Conservation (phyloP, 2,329 filamentous ascomycete species). For the Celoporthe dispersa region DNA sequence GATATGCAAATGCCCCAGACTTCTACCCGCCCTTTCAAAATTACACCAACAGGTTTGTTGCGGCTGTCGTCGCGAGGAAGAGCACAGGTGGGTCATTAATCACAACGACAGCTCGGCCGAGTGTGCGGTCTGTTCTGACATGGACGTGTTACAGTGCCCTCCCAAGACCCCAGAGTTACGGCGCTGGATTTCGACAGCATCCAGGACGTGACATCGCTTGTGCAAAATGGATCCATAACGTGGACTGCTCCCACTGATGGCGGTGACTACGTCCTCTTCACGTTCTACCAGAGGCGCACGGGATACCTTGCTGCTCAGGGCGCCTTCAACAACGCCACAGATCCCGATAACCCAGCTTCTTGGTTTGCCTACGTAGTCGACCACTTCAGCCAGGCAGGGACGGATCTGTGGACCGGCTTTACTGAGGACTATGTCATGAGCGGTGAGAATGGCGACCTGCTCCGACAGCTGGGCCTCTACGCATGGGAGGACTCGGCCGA, state of each 20-base stretch:
- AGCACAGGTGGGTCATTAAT: constrained; percentile 5
- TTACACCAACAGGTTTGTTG: constrained; percentile 20
- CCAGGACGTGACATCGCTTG: constrained; percentile 15
- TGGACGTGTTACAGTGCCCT: not conserved
- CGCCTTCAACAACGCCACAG: constrained; percentile 20
- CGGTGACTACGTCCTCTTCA: constrained; percentile 11
- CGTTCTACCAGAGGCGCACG: constrained; percentile 18
- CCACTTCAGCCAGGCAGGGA: constrained; percentile 21
- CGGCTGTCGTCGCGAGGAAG: constrained; percentile 14
- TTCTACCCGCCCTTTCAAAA: constrained; percentile 17
- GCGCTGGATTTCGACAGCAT: constrained; percentile 14
- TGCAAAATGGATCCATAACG: constrained; percentile 10
- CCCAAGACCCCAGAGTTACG: constrained; percentile 12
- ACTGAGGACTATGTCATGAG: constrained; percentile 23
- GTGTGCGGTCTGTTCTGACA: not conserved
- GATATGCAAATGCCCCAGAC: constrained; percentile 17
- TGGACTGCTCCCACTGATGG: constrained; percentile 17
- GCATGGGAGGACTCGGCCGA: constrained; percentile 24
- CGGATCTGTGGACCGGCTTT: constrained; percentile 17
- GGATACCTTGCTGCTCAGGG: constrained; percentile 22
- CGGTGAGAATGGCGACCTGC: constrained; percentile 20
- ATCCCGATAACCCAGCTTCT: constrained; percentile 20
- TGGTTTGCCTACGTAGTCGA: constrained; percentile 22
- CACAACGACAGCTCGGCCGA: not conserved
- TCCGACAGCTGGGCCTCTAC: constrained; percentile 15